Evolutionary conservation across 2,329 filamentous ascomycete genomes (phyloP).

Genomic region (Talaromyces marneffei): DNA sequence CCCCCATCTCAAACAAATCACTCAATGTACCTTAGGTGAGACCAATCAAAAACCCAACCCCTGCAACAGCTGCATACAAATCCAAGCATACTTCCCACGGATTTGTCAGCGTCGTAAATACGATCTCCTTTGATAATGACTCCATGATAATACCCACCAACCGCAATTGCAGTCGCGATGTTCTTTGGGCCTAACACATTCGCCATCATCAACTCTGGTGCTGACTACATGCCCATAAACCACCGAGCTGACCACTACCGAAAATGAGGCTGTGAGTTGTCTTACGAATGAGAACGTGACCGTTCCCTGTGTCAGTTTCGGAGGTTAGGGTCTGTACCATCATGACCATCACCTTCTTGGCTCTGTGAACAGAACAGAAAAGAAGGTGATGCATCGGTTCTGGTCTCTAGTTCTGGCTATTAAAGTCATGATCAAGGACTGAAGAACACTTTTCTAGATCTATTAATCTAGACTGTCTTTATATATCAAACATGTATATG

Average conservation of each 20-base stretch:
- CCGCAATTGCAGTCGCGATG: slow-evolving; percentile 26
- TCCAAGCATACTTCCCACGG: slow-evolving; percentile 47
- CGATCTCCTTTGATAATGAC: slow-evolving; percentile 29
- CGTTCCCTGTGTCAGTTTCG: slow-evolving; percentile 56
- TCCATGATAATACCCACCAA: slow-evolving; percentile 32
- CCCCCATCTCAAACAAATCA: too few species aligned
- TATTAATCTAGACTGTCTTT: neutral
- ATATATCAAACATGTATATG: neutral
- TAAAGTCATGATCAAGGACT: neutral
- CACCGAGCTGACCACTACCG: slow-evolving; percentile 54
- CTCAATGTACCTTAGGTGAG: slow-evolving; percentile 34
- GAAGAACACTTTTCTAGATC: neutral
- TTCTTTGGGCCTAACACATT: slow-evolving; percentile 20
- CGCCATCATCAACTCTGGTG: slow-evolving; percentile 25
- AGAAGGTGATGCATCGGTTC: too few species aligned
- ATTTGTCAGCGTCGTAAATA: slow-evolving; percentile 39
- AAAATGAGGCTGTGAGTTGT: slow-evolving; percentile 52
- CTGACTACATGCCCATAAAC: slow-evolving; percentile 26
- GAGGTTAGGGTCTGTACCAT: neutral
- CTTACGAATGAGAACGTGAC: slow-evolving; percentile 57
- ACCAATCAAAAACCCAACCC: slow-evolving; percentile 34
- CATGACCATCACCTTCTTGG: neutral
- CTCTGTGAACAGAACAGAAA: neutral
- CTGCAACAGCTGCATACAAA: slow-evolving; percentile 41
- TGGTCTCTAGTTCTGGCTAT: neutral